Evolutionary conservation across 148 eudicot genomes (phyloP).

Genomic region (Cornus suecica): DNA sequence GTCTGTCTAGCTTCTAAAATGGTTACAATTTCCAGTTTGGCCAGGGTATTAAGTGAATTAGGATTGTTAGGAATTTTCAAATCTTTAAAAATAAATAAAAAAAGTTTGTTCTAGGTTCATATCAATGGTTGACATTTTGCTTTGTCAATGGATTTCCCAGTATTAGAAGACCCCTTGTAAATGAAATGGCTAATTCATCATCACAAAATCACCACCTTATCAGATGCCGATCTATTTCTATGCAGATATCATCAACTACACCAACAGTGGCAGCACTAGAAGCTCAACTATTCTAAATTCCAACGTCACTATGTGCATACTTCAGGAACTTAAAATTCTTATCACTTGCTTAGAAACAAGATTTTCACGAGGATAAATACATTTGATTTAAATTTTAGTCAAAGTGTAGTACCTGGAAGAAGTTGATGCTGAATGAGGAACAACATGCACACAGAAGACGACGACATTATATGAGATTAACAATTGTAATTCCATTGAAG

Average conservation of each 20-base stretch:
- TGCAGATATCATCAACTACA: too few relatives aligned
- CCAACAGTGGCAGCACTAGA: too few relatives aligned
- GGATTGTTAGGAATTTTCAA: neutral
- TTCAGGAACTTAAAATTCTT: neutral
- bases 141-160: too few relatives aligned
- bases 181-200: too few relatives aligned
- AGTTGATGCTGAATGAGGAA: conserved; percentile 45
- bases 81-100: too few relatives aligned
- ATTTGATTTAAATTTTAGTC: neutral
- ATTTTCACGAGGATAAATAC: neutral
- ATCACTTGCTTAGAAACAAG: neutral
- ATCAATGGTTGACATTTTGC: too few relatives aligned
- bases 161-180: too few relatives aligned
- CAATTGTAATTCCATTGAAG: conserved; percentile 2
- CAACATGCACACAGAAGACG: conserved; percentile 21
- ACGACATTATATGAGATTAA: conserved; percentile 2
- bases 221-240: too few relatives aligned
- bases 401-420: conserved; percentile 45
- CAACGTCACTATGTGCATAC: neutral
- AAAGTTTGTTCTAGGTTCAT: too few relatives aligned
- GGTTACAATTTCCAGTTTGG: neutral
- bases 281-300: neutral
- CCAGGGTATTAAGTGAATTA: neutral
- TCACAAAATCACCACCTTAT: too few relatives aligned
- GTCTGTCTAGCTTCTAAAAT: too few relatives aligned